Evolutionary conservation across 805 yeast species (phyloP), one percentile per base, ranked within the genome.

Genomic region (Maudiozyma bulderi): DNA sequence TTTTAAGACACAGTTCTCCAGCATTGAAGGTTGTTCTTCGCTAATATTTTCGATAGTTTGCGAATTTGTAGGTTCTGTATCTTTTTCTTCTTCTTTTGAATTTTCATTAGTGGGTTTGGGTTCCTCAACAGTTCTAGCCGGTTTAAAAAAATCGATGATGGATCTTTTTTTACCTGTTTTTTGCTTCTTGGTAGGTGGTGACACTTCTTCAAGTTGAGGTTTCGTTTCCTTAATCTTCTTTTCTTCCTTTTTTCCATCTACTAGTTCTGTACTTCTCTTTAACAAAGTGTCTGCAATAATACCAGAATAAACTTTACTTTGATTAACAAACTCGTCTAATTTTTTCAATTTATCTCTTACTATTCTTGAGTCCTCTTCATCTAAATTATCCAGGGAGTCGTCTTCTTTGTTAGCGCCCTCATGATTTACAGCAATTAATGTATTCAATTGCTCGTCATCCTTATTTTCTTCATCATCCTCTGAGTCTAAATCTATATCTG

Each of bases 281-380:
- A 83, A 59, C 42, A 91, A 73, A 9, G 90, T 82, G 46, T 88
- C 90, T 3, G 95, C 81, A 40, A 91, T 86, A 54, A 91, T 87
- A 52, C 82, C 78, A 1, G 97, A 84, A 66, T 87, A 91, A 1
- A 90, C 78, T 61, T 88, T 90, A 14, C 96, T 86, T 60, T 86
- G 83, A 57, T 85, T 84, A n/a, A 91, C 88, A 53, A 91, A 72
- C 37, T 79, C 81, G 50, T 86, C 77, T 47, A 91, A 69, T 48
- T 87, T 75, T 47, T 76, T 75, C 42, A 88, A 68, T 58, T 87
- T 86, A 43, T 71, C 68, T 39, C 80, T 78, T n/a, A 69, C 69
- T 2, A 78, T 71, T 15, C 77, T 65, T 7, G 65, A 64, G 48
- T 80, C 71, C 43, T 65, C 61, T 38, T 59, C 61, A 38, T 58